Percentiles rank a stretch among this genome's conserved stretches.
These are phyloP conservation scores for Phytophthora sp. DNA, from an alignment of 352 stramenopile genomes.

Conservation along the genomic window DNA sequence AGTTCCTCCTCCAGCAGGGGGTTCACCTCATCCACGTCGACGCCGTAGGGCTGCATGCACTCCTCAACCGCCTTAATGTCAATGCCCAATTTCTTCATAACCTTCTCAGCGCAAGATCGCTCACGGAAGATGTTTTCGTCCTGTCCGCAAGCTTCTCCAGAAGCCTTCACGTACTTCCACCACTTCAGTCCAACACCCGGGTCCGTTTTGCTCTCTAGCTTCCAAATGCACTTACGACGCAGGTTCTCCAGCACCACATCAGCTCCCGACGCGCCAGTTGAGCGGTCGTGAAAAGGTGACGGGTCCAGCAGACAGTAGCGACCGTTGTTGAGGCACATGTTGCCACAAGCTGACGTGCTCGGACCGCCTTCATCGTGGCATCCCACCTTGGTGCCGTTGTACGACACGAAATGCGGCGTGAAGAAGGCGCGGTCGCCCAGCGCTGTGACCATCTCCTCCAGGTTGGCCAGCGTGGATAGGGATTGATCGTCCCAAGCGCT, in stretches of 20 bases:
- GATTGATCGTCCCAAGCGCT: constrained; percentile 93
- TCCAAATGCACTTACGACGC: constrained; percentile 96
- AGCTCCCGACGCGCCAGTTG: constrained; percentile 91
- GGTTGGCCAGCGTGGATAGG: constrained; percentile 75
- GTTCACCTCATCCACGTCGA: constrained; percentile 89
- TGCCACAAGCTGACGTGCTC: constrained; percentile 88
- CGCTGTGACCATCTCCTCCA: constrained; percentile 81
- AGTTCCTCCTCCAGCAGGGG: constrained; percentile 91
- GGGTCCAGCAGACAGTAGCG: constrained; percentile 96
- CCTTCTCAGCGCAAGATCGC: constrained; percentile 87
- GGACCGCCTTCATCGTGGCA: constrained; percentile 83
- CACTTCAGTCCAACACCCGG: constrained; percentile 90
- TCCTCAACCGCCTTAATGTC: constrained; percentile 87
- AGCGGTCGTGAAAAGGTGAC: constrained; percentile 94
- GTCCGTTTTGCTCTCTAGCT: constrained; percentile 76
- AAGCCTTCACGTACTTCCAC: constrained; percentile 96
- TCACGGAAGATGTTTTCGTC: constrained; percentile 89
- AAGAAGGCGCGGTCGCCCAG: constrained; percentile 94
- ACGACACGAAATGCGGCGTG: constrained; percentile 96
- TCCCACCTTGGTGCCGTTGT: constrained; percentile 93
- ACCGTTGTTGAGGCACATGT: constrained; percentile 97
- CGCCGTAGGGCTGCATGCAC: constrained; percentile 94
- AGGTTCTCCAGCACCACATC: constrained; percentile 96
- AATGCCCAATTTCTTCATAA: constrained; percentile 90
- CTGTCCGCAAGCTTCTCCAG: constrained; percentile 86